Evolutionary conservation across 2,329 filamentous ascomycete species (phyloP).

Genomic region (Pseudonectria buxi): DNA sequence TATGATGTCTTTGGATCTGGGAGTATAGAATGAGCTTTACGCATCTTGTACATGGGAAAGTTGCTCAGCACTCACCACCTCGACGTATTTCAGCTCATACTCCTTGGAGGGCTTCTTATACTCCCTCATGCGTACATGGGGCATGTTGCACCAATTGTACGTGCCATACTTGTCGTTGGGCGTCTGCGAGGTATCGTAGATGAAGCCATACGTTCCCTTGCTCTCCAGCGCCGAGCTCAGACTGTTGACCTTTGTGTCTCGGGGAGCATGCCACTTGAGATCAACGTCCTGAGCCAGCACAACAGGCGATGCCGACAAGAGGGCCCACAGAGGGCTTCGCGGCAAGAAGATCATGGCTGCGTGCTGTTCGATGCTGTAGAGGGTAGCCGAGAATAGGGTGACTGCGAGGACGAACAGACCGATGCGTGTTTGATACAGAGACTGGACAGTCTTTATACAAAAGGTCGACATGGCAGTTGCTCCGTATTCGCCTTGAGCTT

Average conservation of each 20-base stretch:
- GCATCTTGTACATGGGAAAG: not conserved
- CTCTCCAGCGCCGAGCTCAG: constrained; percentile 50
- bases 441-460: no score
- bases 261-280: constrained; percentile 52
- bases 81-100: constrained; percentile 68
- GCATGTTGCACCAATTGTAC: constrained; percentile 87
- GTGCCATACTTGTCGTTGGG: constrained; percentile 51
- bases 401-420: constrained; percentile 4
- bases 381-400: constrained; percentile 1
- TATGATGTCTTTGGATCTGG: constrained; percentile 78
- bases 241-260: constrained; percentile 52
- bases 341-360: constrained; percentile 9
- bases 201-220: constrained; percentile 63
- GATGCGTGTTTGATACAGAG: no score
- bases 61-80: constrained; percentile 48
- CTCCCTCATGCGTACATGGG: constrained; percentile 63
- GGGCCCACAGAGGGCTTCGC: constrained; percentile 6
- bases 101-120: constrained; percentile 49
- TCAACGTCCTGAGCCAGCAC: constrained; percentile 25
- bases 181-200: constrained; percentile 60
- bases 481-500: no score
- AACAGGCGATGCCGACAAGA: constrained; percentile 9
- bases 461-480: no score
- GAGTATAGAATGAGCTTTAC: not conserved
- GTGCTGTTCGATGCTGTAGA: constrained; percentile 8